phyloP scores from a whole-genome alignment of 768 basidiomycete species.

The Lactifluus volemus region DNA sequence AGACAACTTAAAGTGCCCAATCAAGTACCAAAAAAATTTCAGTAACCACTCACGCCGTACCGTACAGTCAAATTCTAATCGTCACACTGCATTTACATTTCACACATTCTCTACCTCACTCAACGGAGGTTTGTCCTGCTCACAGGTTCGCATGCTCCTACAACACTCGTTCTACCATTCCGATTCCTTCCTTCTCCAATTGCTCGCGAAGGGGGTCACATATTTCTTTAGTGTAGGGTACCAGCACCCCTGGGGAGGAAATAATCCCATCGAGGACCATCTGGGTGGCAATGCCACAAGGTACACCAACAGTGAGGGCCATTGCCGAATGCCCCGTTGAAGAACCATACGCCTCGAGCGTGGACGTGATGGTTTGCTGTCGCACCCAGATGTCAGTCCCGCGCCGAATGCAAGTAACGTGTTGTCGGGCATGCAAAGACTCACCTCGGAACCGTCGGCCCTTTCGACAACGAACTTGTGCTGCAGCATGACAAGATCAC shows the following conservation, averaged over 20 bases:
- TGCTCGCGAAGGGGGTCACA: slow-evolving; percentile 63
- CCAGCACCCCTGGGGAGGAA: slow-evolving; percentile 67
- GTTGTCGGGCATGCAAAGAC: slow-evolving; percentile 15
- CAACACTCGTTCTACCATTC: slow-evolving; percentile 59
- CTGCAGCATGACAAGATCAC: slow-evolving; percentile 95
- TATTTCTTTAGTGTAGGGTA: slow-evolving; percentile 81
- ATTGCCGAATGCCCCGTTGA: slow-evolving; percentile 79
- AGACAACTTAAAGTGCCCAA: no score
- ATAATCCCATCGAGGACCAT: slow-evolving; percentile 83
- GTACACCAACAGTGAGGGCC: slow-evolving; percentile 86
- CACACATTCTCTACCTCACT: neutral
- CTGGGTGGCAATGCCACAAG: slow-evolving; percentile 91
- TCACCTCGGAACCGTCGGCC: slow-evolving; percentile 67
- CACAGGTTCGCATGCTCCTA: slow-evolving; percentile 27
- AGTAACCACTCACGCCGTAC: no score
- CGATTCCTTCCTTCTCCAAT: slow-evolving; percentile 68
- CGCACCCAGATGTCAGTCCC: slow-evolving; percentile 1
- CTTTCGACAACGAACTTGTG: slow-evolving; percentile 95
- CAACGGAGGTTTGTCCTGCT: neutral
- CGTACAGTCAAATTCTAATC: no score
- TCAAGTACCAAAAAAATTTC: no score
- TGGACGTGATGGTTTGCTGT: slow-evolving; percentile 82
- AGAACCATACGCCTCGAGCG: slow-evolving; percentile 81
- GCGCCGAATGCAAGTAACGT: neutral
- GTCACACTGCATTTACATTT: neutral